phyloP scores from a whole-genome alignment of 148 eudicot genomes.

The Dianthus caryophyllus region DNA sequence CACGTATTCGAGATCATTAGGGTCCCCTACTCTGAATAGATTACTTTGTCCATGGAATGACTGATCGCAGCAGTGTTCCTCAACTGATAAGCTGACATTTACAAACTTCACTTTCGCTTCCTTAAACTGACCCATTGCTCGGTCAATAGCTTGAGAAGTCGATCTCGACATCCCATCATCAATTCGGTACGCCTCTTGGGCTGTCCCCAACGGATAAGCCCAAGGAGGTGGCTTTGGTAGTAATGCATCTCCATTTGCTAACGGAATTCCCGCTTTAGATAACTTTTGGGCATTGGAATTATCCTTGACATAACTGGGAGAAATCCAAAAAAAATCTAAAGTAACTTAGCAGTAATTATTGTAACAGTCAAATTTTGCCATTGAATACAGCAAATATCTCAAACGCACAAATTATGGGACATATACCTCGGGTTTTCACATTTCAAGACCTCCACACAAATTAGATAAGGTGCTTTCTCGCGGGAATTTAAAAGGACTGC shows the following conservation, averaged over 20 bases:
- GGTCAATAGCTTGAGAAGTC: conserved; percentile 90
- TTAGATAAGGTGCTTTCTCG: conserved; percentile 94
- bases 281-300: conserved; percentile 57
- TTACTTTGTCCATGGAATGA: conserved; percentile 37
- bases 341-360: conserved; percentile 4
- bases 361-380: not conserved
- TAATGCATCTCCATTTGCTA: conserved; percentile 91
- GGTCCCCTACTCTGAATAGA: conserved; percentile 34
- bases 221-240: conserved; percentile 96
- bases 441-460: conserved; percentile 86
- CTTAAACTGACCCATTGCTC: conserved; percentile 85
- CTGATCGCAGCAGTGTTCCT: conserved; percentile 40
- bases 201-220: conserved; percentile 82
- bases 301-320: conserved; percentile 56
- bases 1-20: conserved; percentile 59
- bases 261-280: conserved; percentile 86
- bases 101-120: conserved; percentile 91
- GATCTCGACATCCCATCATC: conserved; percentile 92
- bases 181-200: conserved; percentile 55
- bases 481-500: conserved; percentile 89
- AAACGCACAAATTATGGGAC: not conserved
- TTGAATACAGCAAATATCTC: not conserved
- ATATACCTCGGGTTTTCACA: conserved; percentile 75
- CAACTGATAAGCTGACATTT: conserved; percentile 61
- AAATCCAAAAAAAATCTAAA: conserved; percentile 4